Conservation (phyloP, 2,329 filamentous ascomycete genomes). For the Pseudovirgaria hyperparasitica region DNA sequence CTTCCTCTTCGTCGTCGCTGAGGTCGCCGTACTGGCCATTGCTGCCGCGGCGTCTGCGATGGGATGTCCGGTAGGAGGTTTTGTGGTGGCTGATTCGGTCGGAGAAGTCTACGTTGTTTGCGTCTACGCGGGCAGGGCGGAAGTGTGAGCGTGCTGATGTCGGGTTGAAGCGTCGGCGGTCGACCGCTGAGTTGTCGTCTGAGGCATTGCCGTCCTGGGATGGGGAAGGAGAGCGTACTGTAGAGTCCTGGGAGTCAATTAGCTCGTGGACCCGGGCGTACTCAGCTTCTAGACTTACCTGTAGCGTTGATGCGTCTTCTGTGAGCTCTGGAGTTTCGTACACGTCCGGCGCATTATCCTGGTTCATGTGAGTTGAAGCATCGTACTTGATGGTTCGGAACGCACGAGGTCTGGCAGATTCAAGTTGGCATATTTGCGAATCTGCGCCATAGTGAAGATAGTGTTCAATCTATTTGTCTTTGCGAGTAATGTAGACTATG, state of each 20-base stretch:
- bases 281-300: too few species aligned
- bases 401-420: constrained; percentile 3
- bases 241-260: constrained; percentile 12
- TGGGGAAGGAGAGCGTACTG: constrained; percentile 23
- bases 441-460: constrained; percentile 2
- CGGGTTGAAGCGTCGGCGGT: constrained; percentile 61
- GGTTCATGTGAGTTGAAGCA: too few species aligned
- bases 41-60: constrained; percentile 48
- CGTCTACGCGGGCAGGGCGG: constrained; percentile 60
- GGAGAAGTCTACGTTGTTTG: constrained; percentile 72
- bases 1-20: constrained; percentile 58
- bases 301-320: constrained; percentile 77
- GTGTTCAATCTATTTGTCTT: too few species aligned
- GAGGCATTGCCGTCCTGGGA: constrained; percentile 50
- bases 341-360: constrained; percentile 86
- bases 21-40: constrained; percentile 57
- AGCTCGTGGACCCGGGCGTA: too few species aligned
- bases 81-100: constrained; percentile 74
- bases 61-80: constrained; percentile 70
- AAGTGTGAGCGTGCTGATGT: constrained; percentile 73
- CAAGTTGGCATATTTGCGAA: constrained; percentile 4
- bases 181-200: constrained; percentile 40
- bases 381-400: too few species aligned
- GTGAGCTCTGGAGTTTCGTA: constrained; percentile 93
- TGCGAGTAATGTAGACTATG: too few species aligned